Percentiles rank a stretch among this genome's conserved stretches.
phyloP scores from a whole-genome alignment of 306 rosid species.

The Nissolia schottii region DNA sequence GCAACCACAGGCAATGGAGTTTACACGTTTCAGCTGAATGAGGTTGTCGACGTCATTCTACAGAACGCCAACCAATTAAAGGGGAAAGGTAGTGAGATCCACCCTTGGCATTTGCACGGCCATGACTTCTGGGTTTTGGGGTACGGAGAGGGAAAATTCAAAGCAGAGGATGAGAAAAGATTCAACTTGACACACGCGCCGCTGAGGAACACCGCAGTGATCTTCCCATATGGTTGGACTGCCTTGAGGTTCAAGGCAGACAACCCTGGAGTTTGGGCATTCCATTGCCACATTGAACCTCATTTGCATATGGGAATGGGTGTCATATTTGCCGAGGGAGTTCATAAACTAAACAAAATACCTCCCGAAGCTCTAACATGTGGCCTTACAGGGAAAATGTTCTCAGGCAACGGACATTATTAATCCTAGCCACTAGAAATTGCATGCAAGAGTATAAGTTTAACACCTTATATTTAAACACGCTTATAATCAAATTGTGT shows the following conservation, averaged over 20 bases:
- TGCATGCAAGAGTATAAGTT: too few species aligned
- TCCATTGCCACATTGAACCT: slow-evolving; percentile 87
- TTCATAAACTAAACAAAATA: slow-evolving; percentile 28
- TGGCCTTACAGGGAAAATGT: slow-evolving; percentile 39
- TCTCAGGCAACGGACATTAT: neutral
- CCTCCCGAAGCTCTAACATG: slow-evolving; percentile 52
- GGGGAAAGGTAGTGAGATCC: slow-evolving; percentile 56
- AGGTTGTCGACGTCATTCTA: slow-evolving; percentile 54
- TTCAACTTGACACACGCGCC: slow-evolving; percentile 72
- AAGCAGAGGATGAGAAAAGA: slow-evolving; percentile 17
- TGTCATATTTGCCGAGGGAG: slow-evolving; percentile 57
- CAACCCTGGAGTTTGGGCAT: slow-evolving; percentile 87
- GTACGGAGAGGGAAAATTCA: slow-evolving; percentile 74
- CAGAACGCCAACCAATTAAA: slow-evolving; percentile 57
- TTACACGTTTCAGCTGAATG: slow-evolving; percentile 30
- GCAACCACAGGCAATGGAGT: slow-evolving; percentile 45
- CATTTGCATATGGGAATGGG: slow-evolving; percentile 98
- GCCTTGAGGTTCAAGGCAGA: slow-evolving; percentile 69
- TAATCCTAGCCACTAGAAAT: slow-evolving; percentile 11
- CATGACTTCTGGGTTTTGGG: slow-evolving; percentile 89
- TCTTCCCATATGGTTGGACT: slow-evolving; percentile 82
- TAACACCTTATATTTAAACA: too few species aligned
- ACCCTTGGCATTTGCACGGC: slow-evolving; percentile 92
- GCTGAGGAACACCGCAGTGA: slow-evolving; percentile 52
- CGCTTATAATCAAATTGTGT: too few species aligned